A percentile compares a stretch with the other conserved stretches of the same genome.
Conservation (phyloP, 2,329 filamentous ascomycete genomes). For the Elsinoe fawcettii region DNA sequence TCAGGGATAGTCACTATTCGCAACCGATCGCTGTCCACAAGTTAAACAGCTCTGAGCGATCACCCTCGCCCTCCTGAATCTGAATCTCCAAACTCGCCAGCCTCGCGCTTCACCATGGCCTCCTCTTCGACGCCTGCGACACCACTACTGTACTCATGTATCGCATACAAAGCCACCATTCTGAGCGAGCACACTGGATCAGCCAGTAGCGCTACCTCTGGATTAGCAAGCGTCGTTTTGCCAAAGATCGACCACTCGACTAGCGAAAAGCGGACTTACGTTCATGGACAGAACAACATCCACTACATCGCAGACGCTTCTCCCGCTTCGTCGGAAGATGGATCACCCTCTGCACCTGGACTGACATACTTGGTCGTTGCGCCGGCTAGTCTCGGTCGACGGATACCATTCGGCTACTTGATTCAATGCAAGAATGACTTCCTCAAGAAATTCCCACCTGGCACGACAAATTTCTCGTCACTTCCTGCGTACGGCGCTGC, state of each 20-base stretch:
- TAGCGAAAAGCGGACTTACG: slow-evolving; percentile 82
- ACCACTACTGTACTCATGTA: slow-evolving; percentile 57
- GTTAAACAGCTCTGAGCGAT: neutral
- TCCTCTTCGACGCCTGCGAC: slow-evolving; percentile 30
- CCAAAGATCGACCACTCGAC: slow-evolving; percentile 80
- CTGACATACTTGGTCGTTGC: slow-evolving; percentile 90
- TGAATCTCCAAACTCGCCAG: too few relatives aligned
- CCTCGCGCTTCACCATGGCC: slow-evolving; percentile 25
- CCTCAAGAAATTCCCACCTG: slow-evolving; percentile 59
- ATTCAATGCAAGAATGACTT: slow-evolving; percentile 87
- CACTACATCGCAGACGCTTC: slow-evolving; percentile 82
- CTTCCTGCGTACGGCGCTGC: slow-evolving; percentile 86
- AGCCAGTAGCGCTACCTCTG: slow-evolving; percentile 72
- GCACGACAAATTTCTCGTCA: slow-evolving; percentile 61
- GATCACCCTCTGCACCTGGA: slow-evolving; percentile 50
- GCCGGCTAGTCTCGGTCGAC: slow-evolving; percentile 69
- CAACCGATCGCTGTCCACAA: neutral
- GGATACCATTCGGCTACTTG: slow-evolving; percentile 87
- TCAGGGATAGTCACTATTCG: neutral
- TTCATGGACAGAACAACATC: slow-evolving; percentile 79
- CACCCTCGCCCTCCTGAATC: too few relatives aligned
- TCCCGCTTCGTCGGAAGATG: slow-evolving; percentile 22
- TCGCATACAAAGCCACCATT: slow-evolving; percentile 88
- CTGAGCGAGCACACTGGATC: slow-evolving; percentile 86
- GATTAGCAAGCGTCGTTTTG: slow-evolving; percentile 85